Evolutionary conservation across 352 stramenopile species (phyloP).

Genomic region (Phytophthora pseudosyringae): DNA sequence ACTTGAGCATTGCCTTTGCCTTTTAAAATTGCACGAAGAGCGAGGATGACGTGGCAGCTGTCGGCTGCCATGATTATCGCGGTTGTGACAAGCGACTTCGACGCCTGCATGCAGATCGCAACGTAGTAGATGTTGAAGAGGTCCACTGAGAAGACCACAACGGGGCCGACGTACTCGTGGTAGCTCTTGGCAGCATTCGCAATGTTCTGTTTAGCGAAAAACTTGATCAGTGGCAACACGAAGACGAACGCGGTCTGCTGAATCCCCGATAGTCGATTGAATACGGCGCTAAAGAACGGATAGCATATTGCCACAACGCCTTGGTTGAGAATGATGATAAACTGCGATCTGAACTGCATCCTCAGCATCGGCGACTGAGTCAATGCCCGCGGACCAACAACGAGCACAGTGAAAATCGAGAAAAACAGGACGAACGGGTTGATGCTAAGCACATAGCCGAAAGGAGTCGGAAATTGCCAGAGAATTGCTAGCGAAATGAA

Average conservation of each 20-base stretch:
- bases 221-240: constrained; percentile 26
- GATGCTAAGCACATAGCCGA: constrained; percentile 11
- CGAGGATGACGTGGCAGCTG: constrained; percentile 7
- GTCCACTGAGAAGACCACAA: constrained; percentile 17
- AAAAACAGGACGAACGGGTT: constrained; percentile 7
- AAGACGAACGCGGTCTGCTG: constrained; percentile 17
- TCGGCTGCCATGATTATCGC: constrained; percentile 11
- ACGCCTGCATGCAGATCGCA: constrained; percentile 6
- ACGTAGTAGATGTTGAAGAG: constrained; percentile 16
- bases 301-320: constrained; percentile 10
- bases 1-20: background rate
- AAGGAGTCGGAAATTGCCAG: constrained; percentile 33
- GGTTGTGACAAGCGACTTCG: constrained; percentile 1
- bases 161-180: constrained; percentile 17
- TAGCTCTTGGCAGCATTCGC: constrained; percentile 11
- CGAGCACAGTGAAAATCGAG: background rate
- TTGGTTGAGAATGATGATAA: constrained; percentile 20
- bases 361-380: background rate
- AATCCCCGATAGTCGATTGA: constrained; percentile 5
- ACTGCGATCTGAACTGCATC: constrained; percentile 12
- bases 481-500: constrained; percentile 8
- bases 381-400: constrained; percentile 1
- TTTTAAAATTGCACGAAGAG: constrained; percentile 3
- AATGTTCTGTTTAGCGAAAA: constrained; percentile 25
- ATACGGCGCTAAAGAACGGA: constrained; percentile 24